Evolutionary conservation across 352 stramenopile genomes (phyloP).

Genomic region (Phytopythium montanum): DNA sequence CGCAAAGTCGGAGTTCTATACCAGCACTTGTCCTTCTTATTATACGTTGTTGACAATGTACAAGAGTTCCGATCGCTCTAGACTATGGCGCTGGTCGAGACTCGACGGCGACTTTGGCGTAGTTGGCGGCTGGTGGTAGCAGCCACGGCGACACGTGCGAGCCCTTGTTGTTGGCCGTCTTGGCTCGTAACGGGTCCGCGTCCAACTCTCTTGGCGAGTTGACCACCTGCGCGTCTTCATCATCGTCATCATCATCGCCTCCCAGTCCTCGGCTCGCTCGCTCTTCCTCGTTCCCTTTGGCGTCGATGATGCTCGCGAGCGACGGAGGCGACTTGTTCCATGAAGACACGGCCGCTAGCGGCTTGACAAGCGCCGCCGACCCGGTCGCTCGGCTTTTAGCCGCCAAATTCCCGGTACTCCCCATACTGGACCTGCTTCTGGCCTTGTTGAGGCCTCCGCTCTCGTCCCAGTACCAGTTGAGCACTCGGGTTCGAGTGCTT

Average conservation of each 20-base stretch:
- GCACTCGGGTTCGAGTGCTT: slow-evolving; percentile 34
- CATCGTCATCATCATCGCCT: slow-evolving; percentile 6
- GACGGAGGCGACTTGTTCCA: not conserved
- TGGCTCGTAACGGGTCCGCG: slow-evolving; percentile 5
- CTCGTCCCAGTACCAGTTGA: slow-evolving; percentile 62
- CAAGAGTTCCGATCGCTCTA: not conserved
- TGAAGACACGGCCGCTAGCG: not conserved
- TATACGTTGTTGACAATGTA: too few species aligned
- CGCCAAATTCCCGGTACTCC: not conserved
- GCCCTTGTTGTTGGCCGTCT: slow-evolving; percentile 1
- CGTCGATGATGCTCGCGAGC: slow-evolving; percentile 4
- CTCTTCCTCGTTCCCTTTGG: slow-evolving; percentile 10
- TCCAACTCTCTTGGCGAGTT: slow-evolving; percentile 36
- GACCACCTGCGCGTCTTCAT: slow-evolving; percentile 27
- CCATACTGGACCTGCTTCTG: not conserved
- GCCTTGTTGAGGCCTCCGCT: slow-evolving; percentile 8
- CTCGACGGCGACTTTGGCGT: slow-evolving; percentile 21
- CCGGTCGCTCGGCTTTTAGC: not conserved
- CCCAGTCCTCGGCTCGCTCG: slow-evolving; percentile 6
- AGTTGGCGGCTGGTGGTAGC: slow-evolving; percentile 10
- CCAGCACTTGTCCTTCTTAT: too few species aligned
- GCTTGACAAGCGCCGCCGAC: not conserved
- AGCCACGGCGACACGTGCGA: slow-evolving; percentile 11
- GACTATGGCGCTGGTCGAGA: not conserved
- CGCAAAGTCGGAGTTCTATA: not conserved